phyloP scores from a whole-genome alignment of 1,284 basidiomycete genomes.

The Malassezia furfur region DNA sequence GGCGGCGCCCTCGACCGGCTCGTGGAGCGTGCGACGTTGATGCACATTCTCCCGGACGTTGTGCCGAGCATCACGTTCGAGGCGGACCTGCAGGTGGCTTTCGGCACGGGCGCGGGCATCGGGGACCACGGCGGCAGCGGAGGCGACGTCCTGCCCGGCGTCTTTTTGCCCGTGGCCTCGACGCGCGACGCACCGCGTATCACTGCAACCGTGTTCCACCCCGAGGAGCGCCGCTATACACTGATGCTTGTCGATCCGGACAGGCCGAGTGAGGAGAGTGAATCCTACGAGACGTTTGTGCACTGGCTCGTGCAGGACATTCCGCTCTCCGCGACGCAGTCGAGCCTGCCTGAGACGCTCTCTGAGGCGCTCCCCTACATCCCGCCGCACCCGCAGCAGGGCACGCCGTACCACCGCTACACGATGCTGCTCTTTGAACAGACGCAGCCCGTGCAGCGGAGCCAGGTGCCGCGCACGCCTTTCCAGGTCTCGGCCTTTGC shows the following conservation, averaged over 20 bases:
- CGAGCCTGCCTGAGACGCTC: conserved; percentile 50
- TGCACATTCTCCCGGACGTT: conserved; percentile 81
- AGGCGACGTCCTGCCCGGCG: conserved; percentile 62
- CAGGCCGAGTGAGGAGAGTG: conserved; percentile 62
- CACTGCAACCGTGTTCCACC: conserved; percentile 66
- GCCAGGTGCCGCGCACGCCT: conserved; percentile 47
- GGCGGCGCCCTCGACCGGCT: conserved; percentile 72
- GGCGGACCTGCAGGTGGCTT: conserved; percentile 62
- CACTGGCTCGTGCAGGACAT: conserved; percentile 72
- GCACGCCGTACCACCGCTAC: conserved; percentile 78
- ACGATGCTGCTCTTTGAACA: conserved; percentile 69
- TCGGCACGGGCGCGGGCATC: conserved; percentile 49
- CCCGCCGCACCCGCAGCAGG: conserved; percentile 75
- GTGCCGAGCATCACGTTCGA: conserved; percentile 64
- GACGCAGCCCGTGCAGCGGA: background rate
- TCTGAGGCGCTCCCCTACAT: conserved; percentile 62
- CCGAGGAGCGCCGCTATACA: conserved; percentile 73
- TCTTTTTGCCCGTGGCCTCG: conserved; percentile 48
- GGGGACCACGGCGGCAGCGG: conserved; percentile 50
- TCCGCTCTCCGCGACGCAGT: conserved; percentile 12
- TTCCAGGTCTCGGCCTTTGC: conserved; percentile 64
- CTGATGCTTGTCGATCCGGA: conserved; percentile 83
- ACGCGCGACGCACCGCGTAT: conserved; percentile 60
- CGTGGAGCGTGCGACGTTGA: conserved; percentile 79
- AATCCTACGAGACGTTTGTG: conserved; percentile 63